phyloP scores from a whole-genome alignment of 2,329 filamentous ascomycete species.

The Hypocreales sp. region DNA sequence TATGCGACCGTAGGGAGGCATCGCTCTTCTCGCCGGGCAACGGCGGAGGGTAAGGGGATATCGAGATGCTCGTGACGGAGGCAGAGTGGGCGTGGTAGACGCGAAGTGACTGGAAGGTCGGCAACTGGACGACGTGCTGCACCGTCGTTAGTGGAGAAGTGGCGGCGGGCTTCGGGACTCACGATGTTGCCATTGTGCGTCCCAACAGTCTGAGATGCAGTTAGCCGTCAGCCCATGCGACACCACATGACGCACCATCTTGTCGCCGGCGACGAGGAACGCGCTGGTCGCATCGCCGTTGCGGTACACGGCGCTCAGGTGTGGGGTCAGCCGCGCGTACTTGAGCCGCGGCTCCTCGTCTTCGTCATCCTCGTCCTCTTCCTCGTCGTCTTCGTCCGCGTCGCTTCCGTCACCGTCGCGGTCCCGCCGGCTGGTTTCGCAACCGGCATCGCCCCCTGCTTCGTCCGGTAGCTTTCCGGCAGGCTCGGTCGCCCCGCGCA shows the following conservation, averaged over 20 bases:
- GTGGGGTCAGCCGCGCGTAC: constrained; percentile 73
- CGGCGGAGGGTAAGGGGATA: constrained; percentile 65
- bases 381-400: constrained; percentile 38
- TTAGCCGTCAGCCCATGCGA: constrained; percentile 3
- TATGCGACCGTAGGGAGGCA: constrained; percentile 19
- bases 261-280: constrained; percentile 84
- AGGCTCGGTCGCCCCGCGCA: too few relatives aligned
- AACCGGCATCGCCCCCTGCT: constrained; percentile 7
- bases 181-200: constrained; percentile 96
- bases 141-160: constrained; percentile 14
- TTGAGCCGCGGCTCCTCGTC: constrained; percentile 93
- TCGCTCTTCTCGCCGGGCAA: constrained; percentile 29
- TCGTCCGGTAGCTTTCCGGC: too few relatives aligned
- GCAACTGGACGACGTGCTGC: constrained; percentile 74
- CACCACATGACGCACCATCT: constrained; percentile 54
- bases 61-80: constrained; percentile 76
- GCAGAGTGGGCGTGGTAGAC: constrained; percentile 88
- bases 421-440: constrained; percentile 8
- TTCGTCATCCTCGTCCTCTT: constrained; percentile 66
- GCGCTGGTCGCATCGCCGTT: constrained; percentile 91
- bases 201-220: constrained; percentile 55
- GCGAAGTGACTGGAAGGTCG: constrained; percentile 64
- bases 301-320: constrained; percentile 67
- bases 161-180: too few relatives aligned
- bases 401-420: constrained; percentile 14